Evolutionary conservation across 1,284 basidiomycete genomes (phyloP).

Genomic region (Trametes polyzona): DNA sequence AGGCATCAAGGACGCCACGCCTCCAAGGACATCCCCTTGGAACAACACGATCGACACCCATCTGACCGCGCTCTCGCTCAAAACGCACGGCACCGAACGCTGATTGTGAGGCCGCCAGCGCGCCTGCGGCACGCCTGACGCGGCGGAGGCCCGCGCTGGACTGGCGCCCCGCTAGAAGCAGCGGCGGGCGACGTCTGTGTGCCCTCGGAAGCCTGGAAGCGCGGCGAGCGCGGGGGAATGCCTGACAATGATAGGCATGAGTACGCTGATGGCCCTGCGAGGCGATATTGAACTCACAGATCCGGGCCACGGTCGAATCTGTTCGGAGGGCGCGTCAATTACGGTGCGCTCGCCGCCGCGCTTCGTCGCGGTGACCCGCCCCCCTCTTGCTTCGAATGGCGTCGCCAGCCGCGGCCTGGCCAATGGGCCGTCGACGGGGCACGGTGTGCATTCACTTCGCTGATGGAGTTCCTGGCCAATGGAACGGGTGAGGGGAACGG

Average conservation of each 20-base stretch:
- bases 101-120: neutral
- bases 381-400: neutral
- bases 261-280: slow-evolving; percentile 11
- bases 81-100: slow-evolving; percentile 1
- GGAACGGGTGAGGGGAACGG: neutral
- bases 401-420: neutral
- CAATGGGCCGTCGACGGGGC: too few relatives aligned
- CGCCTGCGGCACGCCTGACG: neutral
- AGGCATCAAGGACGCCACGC: neutral
- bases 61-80: neutral
- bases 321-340: neutral
- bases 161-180: slow-evolving; percentile 2
- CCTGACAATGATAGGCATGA: slow-evolving; percentile 9
- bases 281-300: slow-evolving; percentile 5
- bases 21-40: too few relatives aligned
- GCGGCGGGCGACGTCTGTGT: neutral
- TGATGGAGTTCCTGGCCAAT: neutral
- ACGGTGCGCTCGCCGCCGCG: too few relatives aligned
- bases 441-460: neutral
- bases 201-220: neutral
- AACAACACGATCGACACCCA: neutral
- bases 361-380: too few relatives aligned
- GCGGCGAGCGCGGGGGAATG: neutral
- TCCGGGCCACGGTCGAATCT: neutral
- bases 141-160: neutral